Evolutionary conservation across 1,284 basidiomycete species (phyloP), one percentile per base, ranked within the genome.

Genomic region (Coriolopsis trogii): DNA sequence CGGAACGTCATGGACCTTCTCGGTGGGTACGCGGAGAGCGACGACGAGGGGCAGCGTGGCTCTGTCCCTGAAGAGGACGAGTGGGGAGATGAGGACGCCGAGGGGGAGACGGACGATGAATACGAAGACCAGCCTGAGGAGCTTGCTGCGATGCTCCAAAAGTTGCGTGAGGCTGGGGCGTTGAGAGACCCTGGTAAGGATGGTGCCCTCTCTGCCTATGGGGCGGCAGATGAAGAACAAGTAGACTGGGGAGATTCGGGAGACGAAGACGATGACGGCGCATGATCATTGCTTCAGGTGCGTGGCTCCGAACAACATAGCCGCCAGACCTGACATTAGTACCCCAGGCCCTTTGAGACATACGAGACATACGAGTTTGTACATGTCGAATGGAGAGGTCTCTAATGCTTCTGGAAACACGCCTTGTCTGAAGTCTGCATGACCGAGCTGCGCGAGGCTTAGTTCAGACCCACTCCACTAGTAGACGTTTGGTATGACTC

Each of bases 241-340:
- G 75, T 84, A 15, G 84, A 84, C 55, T 87, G 83, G 84, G 83
- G 77, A 8, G 82, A 84, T 33, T 80, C 77, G 15, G 77, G 73
- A 36, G 77, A 73, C 38, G 75, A 78, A 38, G 66, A 67, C 45
- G 49, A 58, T 30, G 47, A 31, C 34, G 40, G 23, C 18, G 31
- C 42, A 45, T 26, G n/a, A n/a, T n/a, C n/a, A n/a, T n/a, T n/a
- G n/a, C n/a, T n/a, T n/a, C n/a, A n/a, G n/a, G n/a, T n/a, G n/a
- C n/a, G n/a, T n/a, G n/a, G n/a, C n/a, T n/a, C n/a, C n/a, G n/a
- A n/a, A n/a, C n/a, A n/a, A n/a, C n/a, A n/a, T n/a, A n/a, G n/a
- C n/a, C n/a, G n/a, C n/a, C n/a, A n/a, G n/a, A n/a, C n/a, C n/a
- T n/a, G n/a, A n/a, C n/a, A n/a, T n/a, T n/a, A n/a, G n/a, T n/a